A percentile compares a stretch with the other conserved stretches of the same genome.
phyloP scores from a whole-genome alignment of 192 early-diverging fungal genomes.

The Gaertneriomyces sp. region DNA sequence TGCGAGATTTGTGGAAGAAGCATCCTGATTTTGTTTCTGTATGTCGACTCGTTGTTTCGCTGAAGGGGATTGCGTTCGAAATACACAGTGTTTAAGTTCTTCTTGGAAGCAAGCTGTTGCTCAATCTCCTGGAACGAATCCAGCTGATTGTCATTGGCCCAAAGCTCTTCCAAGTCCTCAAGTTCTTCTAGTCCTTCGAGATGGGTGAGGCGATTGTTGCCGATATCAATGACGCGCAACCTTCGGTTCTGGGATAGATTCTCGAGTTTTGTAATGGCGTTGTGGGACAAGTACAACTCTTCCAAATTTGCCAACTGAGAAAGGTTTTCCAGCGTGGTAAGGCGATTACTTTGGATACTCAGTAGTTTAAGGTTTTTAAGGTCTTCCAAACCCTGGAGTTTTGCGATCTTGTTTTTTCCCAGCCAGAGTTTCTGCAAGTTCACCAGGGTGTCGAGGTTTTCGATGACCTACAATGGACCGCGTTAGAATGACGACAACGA shows the following conservation, averaged over 20 bases:
- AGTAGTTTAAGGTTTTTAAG: conserved; percentile 51
- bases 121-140: conserved; percentile 76
- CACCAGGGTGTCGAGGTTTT: conserved; percentile 73
- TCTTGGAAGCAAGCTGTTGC: conserved; percentile 52
- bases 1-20: conserved; percentile 81
- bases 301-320: conserved; percentile 66
- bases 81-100: conserved; percentile 75
- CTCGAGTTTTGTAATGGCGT: conserved; percentile 74
- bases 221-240: conserved; percentile 80
- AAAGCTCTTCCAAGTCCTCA: conserved; percentile 76
- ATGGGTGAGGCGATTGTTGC: conserved; percentile 70
- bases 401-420: conserved; percentile 95
- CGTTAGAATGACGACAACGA: not conserved
- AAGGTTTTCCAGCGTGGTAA: conserved; percentile 72
- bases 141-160: conserved; percentile 78
- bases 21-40: conserved; percentile 83
- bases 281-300: conserved; percentile 91
- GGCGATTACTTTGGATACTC: conserved; percentile 75
- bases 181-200: conserved; percentile 74
- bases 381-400: conserved; percentile 60
- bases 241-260: conserved; percentile 73
- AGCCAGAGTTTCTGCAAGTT: conserved; percentile 88
- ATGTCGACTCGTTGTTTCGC: conserved; percentile 65
- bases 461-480: conserved; percentile 54
- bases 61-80: conserved; percentile 95